Conservation (phyloP, 108 stramenopile genomes). For the Aureococcus anophagefferens region DNA sequence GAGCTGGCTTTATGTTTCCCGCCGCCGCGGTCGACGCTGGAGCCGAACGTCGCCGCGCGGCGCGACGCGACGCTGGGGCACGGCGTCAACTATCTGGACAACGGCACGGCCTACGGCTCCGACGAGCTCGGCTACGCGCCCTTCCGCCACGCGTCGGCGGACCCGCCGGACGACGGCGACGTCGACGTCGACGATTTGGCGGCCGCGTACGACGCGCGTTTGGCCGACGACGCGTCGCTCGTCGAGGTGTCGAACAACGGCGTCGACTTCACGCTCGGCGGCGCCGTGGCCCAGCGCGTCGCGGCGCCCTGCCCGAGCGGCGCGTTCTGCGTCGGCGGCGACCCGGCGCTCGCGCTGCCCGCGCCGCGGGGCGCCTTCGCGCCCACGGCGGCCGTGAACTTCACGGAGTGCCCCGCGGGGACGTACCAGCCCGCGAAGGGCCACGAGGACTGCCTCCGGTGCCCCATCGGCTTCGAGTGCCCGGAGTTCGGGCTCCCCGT, state of each 20-base stretch:
- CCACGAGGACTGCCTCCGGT: constrained; percentile 38
- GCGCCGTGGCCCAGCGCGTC: constrained; percentile 9
- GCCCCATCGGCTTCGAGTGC: constrained; percentile 52
- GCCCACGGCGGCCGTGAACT: constrained; percentile 19
- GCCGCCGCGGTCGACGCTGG: constrained; percentile 6
- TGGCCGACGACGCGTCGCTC: not conserved
- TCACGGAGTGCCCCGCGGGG: constrained; percentile 49
- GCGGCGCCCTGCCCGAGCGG: constrained; percentile 22
- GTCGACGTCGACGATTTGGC: not conserved
- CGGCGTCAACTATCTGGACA: no score
- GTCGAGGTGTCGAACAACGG: constrained; percentile 46
- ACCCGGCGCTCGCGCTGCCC: not conserved
- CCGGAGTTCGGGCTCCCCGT: constrained; percentile 49
- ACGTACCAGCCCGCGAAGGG: constrained; percentile 45
- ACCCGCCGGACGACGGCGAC: not conserved
- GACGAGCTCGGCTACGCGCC: not conserved
- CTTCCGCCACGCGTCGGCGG: not conserved
- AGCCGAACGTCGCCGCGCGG: not conserved
- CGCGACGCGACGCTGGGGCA: not conserved
- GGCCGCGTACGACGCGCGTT: not conserved
- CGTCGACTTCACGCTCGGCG: constrained; percentile 30
- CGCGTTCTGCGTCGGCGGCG: constrained; percentile 22
- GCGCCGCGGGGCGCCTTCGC: not conserved
- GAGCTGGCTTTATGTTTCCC: constrained; percentile 29
- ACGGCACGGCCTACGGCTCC: not conserved